Base-by-base conservation (phyloP, 2,329 filamentous ascomycete genomes). In the Colletotrichum trifolii region DNA sequence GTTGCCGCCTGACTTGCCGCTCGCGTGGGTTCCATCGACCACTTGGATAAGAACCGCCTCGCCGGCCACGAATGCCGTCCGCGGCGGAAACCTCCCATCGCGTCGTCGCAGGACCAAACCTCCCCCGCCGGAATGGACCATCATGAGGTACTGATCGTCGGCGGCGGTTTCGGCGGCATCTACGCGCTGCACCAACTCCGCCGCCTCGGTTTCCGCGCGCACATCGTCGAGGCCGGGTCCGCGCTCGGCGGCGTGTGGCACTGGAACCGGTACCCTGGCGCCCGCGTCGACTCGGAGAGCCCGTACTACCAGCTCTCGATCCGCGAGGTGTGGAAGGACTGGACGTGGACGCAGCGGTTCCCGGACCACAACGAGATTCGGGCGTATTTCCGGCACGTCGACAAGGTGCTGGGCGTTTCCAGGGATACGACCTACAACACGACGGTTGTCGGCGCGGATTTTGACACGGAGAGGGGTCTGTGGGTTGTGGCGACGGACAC, bases 301-400 rank as follows among this genome's bases (percentile, higher is more conserved):
- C 72, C 74, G 6, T 72, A 74, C 10, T 80, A 79, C 73, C 73
- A 79, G 54, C 73, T 79, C 58, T 73, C 70, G 2, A 43, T 75
- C 8, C 73, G 72, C 0, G 78, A 81, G 38, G 73, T 81, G 3
- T 83, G 75, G 71, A 74, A 78, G 33, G 75, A 77, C 48, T 87
- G 79, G 77, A 76, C 73, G 15, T 86, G 81, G 77, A 72, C 73
- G 9, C 71, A 79, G 66, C 70, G 74, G 38, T 83, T 78, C 57
- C 79, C 81, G 2, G 71, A 60, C 25, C 73, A 75, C 56, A 68
- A 73, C 6, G 80, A 85, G 62, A 67, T 85, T 2, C 75, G 76
- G 12, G 67, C 55, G 3, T 86, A 86, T 69, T 84, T 86, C 50
- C 70, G 75, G 13, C 80, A 83, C 62, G 75, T 84, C 3, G 82